Percentiles rank a stretch among this genome's conserved stretches.
These are phyloP conservation scores for Limonium bicolor DNA, from an alignment of 148 eudicot species.

Conservation along the genomic window DNA sequence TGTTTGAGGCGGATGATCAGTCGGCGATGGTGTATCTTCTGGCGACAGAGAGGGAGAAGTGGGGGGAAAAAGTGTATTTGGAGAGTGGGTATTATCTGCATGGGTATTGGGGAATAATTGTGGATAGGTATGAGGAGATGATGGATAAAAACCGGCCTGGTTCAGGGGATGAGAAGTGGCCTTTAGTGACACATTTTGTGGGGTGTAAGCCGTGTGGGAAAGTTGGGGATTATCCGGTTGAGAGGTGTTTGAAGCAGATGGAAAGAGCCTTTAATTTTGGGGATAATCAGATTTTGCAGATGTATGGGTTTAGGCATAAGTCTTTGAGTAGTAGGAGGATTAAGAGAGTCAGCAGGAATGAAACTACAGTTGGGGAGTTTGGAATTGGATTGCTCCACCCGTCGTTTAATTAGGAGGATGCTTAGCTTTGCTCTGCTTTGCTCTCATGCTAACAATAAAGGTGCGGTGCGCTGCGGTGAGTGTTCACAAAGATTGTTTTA, in stretches of 20 bases:
- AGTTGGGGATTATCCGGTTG: slow-evolving; percentile 33
- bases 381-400: background rate
- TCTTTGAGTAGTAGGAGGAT: slow-evolving; percentile 14
- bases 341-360: slow-evolving; percentile 8
- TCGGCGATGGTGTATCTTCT: slow-evolving; percentile 42
- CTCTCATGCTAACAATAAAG: no score
- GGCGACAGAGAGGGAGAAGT: slow-evolving; percentile 27
- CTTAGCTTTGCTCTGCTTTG: no score
- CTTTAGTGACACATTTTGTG: slow-evolving; percentile 51
- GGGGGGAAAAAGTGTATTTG: slow-evolving; percentile 43
- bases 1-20: slow-evolving; percentile 52
- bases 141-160: slow-evolving; percentile 28
- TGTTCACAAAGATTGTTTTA: no score
- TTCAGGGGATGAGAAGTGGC: slow-evolving; percentile 47
- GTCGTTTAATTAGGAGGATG: no score
- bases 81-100: slow-evolving; percentile 41
- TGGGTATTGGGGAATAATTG: slow-evolving; percentile 44
- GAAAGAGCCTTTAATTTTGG: slow-evolving; percentile 48
- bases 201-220: slow-evolving; percentile 55
- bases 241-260: slow-evolving; percentile 48
- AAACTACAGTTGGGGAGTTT: slow-evolving; percentile 3
- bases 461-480: no score
- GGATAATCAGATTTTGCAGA: slow-evolving; percentile 36
- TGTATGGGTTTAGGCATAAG: slow-evolving; percentile 23
- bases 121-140: slow-evolving; percentile 39